Evolutionary conservation across 73 alveolate genomes (phyloP).

Genomic region (Urostyla sp.): DNA sequence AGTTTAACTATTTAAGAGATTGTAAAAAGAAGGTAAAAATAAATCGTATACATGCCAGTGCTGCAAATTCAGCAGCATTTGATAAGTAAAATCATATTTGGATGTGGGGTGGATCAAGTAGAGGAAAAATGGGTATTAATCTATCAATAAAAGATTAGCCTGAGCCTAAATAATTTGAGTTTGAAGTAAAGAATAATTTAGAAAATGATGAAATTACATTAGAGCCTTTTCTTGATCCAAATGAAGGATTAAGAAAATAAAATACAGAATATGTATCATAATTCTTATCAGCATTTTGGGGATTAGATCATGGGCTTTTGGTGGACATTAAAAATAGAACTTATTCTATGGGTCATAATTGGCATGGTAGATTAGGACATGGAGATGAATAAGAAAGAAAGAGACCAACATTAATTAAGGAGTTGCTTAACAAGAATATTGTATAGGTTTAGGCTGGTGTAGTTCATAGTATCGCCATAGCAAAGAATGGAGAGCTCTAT

Average conservation of each 20-base stretch:
- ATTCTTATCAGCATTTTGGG: slow-evolving; percentile 26
- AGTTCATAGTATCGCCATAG: slow-evolving; percentile 55
- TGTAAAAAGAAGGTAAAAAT: slow-evolving; percentile 23
- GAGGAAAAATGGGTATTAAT: slow-evolving; percentile 48
- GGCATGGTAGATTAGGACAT: slow-evolving; percentile 45
- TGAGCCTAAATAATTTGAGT: slow-evolving; percentile 38
- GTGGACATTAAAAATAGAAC: slow-evolving; percentile 40
- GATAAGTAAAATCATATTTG: slow-evolving; percentile 3
- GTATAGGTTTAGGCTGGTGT: slow-evolving; percentile 58
- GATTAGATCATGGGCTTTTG: slow-evolving; percentile 41
- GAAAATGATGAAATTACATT: not conserved
- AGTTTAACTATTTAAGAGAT: not conserved
- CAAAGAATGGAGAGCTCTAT: slow-evolving; percentile 50
- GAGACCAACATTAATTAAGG: slow-evolving; percentile 10
- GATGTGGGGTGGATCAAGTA: slow-evolving; percentile 53
- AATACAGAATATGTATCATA: slow-evolving; percentile 24
- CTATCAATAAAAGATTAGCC: not conserved
- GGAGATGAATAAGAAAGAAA: slow-evolving; percentile 48
- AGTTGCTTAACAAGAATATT: slow-evolving; percentile 15
- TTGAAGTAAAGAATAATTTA: slow-evolving; percentile 16
- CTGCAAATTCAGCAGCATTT: slow-evolving; percentile 51
- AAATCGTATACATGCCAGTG: slow-evolving; percentile 8
- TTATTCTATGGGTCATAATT: slow-evolving; percentile 43
- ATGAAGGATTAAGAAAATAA: slow-evolving; percentile 7
- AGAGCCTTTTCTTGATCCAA: slow-evolving; percentile 29